These are phyloP conservation scores for Papiliotrema fonsecae DNA, from an alignment of 1,284 basidiomycete genomes.

Conservation along the genomic window DNA sequence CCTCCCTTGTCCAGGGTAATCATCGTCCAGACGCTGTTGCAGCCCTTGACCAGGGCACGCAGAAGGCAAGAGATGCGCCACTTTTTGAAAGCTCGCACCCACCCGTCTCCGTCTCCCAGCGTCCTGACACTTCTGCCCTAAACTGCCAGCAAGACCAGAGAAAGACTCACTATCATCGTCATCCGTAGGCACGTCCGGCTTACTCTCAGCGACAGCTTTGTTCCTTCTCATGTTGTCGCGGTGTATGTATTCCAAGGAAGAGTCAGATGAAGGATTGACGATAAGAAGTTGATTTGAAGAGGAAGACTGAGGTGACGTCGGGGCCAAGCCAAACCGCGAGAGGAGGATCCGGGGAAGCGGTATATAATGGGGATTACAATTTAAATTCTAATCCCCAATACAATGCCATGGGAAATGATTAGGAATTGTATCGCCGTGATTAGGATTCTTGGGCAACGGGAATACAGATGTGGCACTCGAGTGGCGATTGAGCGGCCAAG, in stretches of 20 bases:
- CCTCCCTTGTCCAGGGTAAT: background rate
- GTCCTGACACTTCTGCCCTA: background rate
- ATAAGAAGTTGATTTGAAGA: background rate
- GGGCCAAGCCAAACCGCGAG: background rate
- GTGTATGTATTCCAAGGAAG: conserved; percentile 7
- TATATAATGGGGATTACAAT: background rate
- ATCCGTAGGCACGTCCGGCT: conserved; percentile 27
- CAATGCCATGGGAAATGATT: too few species aligned
- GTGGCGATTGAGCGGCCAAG: too few species aligned
- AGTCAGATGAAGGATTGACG: background rate
- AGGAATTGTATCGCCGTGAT: too few species aligned
- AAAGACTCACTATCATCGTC: conserved; percentile 32
- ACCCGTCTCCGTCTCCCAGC: background rate
- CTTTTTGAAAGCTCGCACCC: too few species aligned
- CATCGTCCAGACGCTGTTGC: background rate
- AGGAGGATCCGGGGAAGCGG: background rate
- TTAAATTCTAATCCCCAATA: too few species aligned
- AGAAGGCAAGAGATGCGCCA: too few species aligned
- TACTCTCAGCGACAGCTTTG: conserved; percentile 6
- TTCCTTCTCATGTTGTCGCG: conserved; percentile 16
- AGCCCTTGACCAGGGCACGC: too few species aligned
- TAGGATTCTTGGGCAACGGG: too few species aligned
- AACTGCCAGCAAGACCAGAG: background rate
- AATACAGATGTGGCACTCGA: too few species aligned
- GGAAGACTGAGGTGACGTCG: background rate